phyloP scores from a whole-genome alignment of 2,329 filamentous ascomycete species.

The Diaporthe sp. region DNA sequence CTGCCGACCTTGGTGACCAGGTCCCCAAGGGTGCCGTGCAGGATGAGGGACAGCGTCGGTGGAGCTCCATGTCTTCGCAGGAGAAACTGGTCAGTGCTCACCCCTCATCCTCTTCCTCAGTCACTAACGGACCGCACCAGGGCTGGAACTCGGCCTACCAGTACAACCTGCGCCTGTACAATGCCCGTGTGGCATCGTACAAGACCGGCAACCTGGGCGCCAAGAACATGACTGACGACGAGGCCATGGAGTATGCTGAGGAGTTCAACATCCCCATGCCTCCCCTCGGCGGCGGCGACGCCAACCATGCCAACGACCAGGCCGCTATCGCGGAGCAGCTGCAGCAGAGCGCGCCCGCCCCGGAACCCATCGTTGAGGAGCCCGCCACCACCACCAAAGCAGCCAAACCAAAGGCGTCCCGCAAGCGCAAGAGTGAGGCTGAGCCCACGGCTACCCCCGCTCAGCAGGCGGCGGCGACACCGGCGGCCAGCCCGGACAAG shows the following conservation, averaged over 20 bases:
- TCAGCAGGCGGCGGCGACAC: slow-evolving; percentile 32
- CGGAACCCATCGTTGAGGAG: slow-evolving; percentile 54
- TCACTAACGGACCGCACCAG: slow-evolving; percentile 40
- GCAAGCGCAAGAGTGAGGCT: slow-evolving; percentile 66
- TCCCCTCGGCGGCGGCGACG: slow-evolving; percentile 56
- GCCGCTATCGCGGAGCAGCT: slow-evolving; percentile 70
- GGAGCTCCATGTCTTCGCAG: slow-evolving; percentile 78
- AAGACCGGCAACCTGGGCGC: slow-evolving; percentile 68
- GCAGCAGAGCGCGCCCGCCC: slow-evolving; percentile 53
- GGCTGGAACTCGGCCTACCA: slow-evolving; percentile 75
- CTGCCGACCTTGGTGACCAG: slow-evolving; percentile 78
- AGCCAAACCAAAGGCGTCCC: slow-evolving; percentile 61
- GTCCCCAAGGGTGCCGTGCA: slow-evolving; percentile 88
- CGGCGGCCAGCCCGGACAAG: slow-evolving; percentile 68
- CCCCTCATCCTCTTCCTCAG: background rate
- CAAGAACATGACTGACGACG: slow-evolving; percentile 70
- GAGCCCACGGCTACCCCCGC: slow-evolving; percentile 49
- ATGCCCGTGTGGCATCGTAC: slow-evolving; percentile 73
- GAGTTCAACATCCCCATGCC: slow-evolving; percentile 65
- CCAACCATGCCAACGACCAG: slow-evolving; percentile 58
- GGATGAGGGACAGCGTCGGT: slow-evolving; percentile 86
- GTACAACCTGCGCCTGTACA: slow-evolving; percentile 74
- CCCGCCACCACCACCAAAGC: slow-evolving; percentile 59
- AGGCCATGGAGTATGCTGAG: slow-evolving; percentile 71
- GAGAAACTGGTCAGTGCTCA: slow-evolving; percentile 70